Evolutionary conservation across 306 rosid genomes (phyloP).

Genomic region (Vigna reflexopilosa): DNA sequence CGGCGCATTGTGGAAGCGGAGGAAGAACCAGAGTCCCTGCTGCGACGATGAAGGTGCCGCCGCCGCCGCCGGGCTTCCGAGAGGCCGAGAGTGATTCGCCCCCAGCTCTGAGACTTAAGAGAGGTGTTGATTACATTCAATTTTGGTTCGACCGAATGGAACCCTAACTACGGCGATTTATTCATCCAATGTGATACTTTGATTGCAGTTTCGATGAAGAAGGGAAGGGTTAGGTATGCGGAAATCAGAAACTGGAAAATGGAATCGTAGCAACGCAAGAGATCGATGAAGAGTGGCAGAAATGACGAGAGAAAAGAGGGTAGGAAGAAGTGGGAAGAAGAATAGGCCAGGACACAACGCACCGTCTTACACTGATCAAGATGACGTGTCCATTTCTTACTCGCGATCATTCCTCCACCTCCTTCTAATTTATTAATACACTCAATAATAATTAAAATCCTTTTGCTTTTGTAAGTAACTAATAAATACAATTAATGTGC

Average conservation of each 20-base stretch:
- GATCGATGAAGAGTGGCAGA: constrained; percentile 36
- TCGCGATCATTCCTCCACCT: background rate
- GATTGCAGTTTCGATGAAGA: background rate
- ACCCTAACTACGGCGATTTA: constrained; percentile 51
- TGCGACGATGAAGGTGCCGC: constrained; percentile 53
- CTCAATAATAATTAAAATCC: background rate
- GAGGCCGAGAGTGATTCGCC: constrained; percentile 98
- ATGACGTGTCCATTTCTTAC: constrained; percentile 49
- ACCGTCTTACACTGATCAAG: constrained; percentile 28
- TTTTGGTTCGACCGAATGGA: constrained; percentile 38
- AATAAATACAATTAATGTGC: too few species aligned
- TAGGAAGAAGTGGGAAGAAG: background rate
- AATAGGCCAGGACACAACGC: constrained; percentile 17
- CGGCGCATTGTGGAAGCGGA: constrained; percentile 77
- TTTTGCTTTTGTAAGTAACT: background rate
- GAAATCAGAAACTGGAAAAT: constrained; percentile 4
- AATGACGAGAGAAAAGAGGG: constrained; percentile 8
- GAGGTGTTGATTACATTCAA: constrained; percentile 48
- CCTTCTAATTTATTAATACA: background rate
- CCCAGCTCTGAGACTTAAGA: constrained; percentile 84
- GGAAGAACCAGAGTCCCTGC: constrained; percentile 81
- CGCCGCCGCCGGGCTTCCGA: constrained; percentile 73
- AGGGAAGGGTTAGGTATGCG: background rate
- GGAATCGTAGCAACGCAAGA: constrained; percentile 14
- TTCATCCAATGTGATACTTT: constrained; percentile 35